Evolutionary conservation across 164 flowering plant species (phyloP).

Genomic region (Cinnamomum chago): DNA sequence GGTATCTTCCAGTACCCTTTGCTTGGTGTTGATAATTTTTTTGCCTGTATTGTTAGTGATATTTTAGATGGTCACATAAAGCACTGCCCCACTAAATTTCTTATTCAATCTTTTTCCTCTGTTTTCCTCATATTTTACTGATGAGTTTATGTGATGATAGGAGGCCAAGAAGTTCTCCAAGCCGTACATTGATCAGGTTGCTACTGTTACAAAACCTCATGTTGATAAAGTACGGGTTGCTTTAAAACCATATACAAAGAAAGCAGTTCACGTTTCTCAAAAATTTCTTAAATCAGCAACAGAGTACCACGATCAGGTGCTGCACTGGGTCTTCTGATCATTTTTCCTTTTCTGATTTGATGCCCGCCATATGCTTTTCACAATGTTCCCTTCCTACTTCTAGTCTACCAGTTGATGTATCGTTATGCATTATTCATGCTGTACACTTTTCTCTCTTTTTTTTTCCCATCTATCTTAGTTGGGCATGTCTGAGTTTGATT

Average conservation of each 20-base stretch:
- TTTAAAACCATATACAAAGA: constrained; percentile 66
- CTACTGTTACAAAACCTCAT: constrained; percentile 66
- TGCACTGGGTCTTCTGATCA: neutral
- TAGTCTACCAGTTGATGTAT: neutral
- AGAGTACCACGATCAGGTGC: constrained; percentile 69
- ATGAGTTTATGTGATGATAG: constrained; percentile 32
- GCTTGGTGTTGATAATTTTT: neutral
- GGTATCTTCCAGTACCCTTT: constrained; percentile 37
- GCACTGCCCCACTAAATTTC: neutral
- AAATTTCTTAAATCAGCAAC: constrained; percentile 64
- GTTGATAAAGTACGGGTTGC: constrained; percentile 55
- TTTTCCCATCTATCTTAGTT: neutral
- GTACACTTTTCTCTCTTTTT: neutral
- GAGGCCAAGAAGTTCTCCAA: constrained; percentile 66
- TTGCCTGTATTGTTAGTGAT: neutral
- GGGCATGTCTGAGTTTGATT: neutral
- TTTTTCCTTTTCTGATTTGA: neutral
- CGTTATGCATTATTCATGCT: neutral
- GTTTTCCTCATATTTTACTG: neutral
- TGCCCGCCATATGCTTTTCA: too few relatives aligned
- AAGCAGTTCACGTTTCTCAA: constrained; percentile 46
- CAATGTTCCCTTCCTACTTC: neutral
- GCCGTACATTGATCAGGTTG: constrained; percentile 73
- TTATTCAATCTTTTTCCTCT: neutral
- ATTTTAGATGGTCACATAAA: neutral